Evolutionary conservation across 2,329 filamentous ascomycete genomes (phyloP).

Genomic region (Leptographium wingfieldii): DNA sequence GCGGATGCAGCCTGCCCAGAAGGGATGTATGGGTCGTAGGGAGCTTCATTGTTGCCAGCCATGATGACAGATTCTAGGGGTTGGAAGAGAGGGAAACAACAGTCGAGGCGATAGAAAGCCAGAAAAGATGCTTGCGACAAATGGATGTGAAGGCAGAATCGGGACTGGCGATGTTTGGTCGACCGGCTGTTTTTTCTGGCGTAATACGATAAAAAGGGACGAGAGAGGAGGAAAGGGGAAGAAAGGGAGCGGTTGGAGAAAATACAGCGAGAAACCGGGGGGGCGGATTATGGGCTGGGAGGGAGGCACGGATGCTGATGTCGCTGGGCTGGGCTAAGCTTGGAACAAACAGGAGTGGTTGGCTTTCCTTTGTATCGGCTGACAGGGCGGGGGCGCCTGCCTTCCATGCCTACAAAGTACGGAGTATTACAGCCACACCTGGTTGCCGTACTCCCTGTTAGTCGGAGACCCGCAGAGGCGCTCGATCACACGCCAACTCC

Average conservation of each 20-base stretch:
- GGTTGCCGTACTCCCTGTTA: not conserved
- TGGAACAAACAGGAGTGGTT: not conserved
- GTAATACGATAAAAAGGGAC: not conserved
- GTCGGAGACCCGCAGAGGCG: not conserved
- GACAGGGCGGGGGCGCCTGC: not conserved
- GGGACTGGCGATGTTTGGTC: not conserved
- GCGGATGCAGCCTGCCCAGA: conserved; percentile 41
- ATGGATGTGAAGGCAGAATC: not conserved
- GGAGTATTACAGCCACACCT: not conserved
- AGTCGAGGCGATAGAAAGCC: not conserved
- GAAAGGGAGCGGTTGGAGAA: not conserved
- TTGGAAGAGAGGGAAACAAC: not conserved
- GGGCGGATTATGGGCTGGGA: not conserved
- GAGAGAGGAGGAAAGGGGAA: not conserved
- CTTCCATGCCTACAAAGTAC: not conserved
- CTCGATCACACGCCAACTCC: not conserved
- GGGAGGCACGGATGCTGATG: not conserved
- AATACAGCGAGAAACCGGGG: not conserved
- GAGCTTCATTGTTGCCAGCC: conserved; percentile 39
- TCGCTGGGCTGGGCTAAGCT: not conserved
- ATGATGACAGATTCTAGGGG: conserved; percentile 24
- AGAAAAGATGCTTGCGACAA: not conserved
- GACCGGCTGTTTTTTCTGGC: not conserved
- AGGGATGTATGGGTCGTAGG: conserved; percentile 85
- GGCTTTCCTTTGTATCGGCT: not conserved